Base-by-base conservation (phyloP, 352 stramenopile species). In the Globisporangium solare region DNA sequence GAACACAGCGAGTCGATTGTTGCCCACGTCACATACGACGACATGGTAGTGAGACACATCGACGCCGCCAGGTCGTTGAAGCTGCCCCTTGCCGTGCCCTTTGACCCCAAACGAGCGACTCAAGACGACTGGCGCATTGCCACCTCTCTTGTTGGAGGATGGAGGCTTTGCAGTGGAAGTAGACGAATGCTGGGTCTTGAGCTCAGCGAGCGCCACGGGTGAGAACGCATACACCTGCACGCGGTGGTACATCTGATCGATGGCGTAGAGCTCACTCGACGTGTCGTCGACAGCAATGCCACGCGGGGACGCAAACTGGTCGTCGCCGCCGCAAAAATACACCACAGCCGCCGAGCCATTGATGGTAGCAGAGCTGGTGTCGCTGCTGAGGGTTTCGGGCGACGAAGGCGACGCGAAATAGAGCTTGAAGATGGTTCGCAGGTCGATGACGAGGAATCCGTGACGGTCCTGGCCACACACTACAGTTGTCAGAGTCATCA, bases 21-120 rank as follows among this genome's bases (percentile, higher is more conserved):
- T 83, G 0, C 79, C 81, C 7, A 56, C 63, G 51, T 92, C 81
- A 20, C 73, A 88, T 3, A 88, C 73, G 7, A 86, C 55, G 6
- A 82, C 67, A 42, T 92, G 81, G 43, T 89, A 89, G 64, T 88
- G 81, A 0, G 76, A 88, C 18, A 84, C 50, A 57, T 81, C 76
- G 11, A 88, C 62, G 3, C 71, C 71, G 24, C 51, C 65, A 10
- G 74, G 75, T 18, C 69, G 62, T 54, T 82, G 76, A 11, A 88
- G 46, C 7, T 79, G 54, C 10, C 64, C 73, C 6, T 32, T 37
- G 0, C 60, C 70, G 43, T 66, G 61, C 22, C 73, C 73, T 49
- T 66, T 71, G 0, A 47, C 43, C 18, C 70, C 67, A 56, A 82
- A 77, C 8, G 57, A 43, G 15, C 70, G 67, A 18, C 12, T 32